These are phyloP conservation scores for Pseudocercospora fuligena DNA, from an alignment of 2,329 filamentous ascomycete genomes.

Conservation along the genomic window DNA sequence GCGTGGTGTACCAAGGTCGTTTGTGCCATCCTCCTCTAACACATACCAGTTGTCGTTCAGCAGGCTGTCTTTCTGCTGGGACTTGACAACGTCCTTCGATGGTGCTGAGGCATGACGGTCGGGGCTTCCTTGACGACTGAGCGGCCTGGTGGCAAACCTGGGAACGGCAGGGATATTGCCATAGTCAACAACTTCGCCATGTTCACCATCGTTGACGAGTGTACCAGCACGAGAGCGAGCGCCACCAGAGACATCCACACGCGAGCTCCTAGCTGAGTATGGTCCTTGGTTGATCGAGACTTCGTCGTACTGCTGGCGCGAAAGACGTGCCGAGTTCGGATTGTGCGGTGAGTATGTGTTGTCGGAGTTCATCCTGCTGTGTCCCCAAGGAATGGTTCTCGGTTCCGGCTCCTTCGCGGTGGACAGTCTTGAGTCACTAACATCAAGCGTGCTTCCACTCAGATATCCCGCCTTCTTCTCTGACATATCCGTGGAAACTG, in stretches of 20 bases:
- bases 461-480: slow-evolving; percentile 66
- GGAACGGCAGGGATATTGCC: slow-evolving; percentile 26
- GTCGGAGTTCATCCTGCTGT: slow-evolving; percentile 71
- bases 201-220: slow-evolving; percentile 23
- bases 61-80: slow-evolving; percentile 43
- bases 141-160: slow-evolving; percentile 1
- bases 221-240: slow-evolving; percentile 28
- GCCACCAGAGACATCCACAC: slow-evolving; percentile 39
- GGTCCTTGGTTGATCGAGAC: slow-evolving; percentile 36
- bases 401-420: slow-evolving; percentile 48
- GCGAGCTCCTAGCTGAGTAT: slow-evolving; percentile 44
- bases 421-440: slow-evolving; percentile 45
- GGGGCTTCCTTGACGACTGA: slow-evolving; percentile 18
- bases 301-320: slow-evolving; percentile 56
- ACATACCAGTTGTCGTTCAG: slow-evolving; percentile 56
- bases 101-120: slow-evolving; percentile 27
- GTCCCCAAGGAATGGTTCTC: slow-evolving; percentile 73
- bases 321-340: slow-evolving; percentile 58
- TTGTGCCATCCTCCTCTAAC: slow-evolving; percentile 35
- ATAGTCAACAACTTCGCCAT: slow-evolving; percentile 22
- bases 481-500: slow-evolving; percentile 34
- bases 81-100: slow-evolving; percentile 26
- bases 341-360: slow-evolving; percentile 61
- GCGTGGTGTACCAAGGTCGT: slow-evolving; percentile 34
- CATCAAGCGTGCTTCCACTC: slow-evolving; percentile 51